phyloP scores from a whole-genome alignment of 768 basidiomycete species.

The Kwoniella sp. region DNA sequence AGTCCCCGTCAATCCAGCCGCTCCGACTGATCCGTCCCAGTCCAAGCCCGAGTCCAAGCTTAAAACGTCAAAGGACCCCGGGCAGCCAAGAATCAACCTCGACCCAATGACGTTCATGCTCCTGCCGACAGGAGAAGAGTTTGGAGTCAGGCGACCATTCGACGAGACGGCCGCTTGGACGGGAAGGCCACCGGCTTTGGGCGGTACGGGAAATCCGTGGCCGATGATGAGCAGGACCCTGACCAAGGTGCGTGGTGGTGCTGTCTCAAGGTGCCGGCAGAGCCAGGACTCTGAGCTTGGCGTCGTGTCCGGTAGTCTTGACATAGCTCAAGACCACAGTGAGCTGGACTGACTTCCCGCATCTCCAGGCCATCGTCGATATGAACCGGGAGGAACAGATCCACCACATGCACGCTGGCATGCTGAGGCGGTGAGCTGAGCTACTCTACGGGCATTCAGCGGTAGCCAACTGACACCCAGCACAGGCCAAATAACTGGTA shows the following conservation, averaged over 20 bases:
- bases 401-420: slow-evolving; percentile 18
- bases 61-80: neutral
- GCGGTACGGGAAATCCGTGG: slow-evolving; percentile 28
- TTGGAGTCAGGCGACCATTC: slow-evolving; percentile 41
- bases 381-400: slow-evolving; percentile 33
- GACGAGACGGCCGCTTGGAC: too few relatives aligned
- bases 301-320: too few relatives aligned
- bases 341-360: neutral
- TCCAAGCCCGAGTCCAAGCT: neutral
- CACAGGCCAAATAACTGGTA: too few relatives aligned
- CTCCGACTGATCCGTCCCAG: neutral
- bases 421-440: too few relatives aligned
- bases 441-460: too few relatives aligned
- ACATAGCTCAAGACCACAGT: neutral
- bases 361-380: slow-evolving; percentile 24
- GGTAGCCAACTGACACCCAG: neutral
- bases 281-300: too few relatives aligned
- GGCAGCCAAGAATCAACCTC: neutral
- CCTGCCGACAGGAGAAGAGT: slow-evolving; percentile 33
- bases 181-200: slow-evolving; percentile 13
- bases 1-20: neutral
- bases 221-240: slow-evolving; percentile 47
- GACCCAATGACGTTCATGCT: slow-evolving; percentile 27
- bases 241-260: slow-evolving; percentile 35
- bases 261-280: neutral